Percentiles rank a stretch among this genome's conserved stretches.
Evolutionary conservation across 2,329 filamentous ascomycete genomes (phyloP).

Genomic region (Penicillium brevicompactum): DNA sequence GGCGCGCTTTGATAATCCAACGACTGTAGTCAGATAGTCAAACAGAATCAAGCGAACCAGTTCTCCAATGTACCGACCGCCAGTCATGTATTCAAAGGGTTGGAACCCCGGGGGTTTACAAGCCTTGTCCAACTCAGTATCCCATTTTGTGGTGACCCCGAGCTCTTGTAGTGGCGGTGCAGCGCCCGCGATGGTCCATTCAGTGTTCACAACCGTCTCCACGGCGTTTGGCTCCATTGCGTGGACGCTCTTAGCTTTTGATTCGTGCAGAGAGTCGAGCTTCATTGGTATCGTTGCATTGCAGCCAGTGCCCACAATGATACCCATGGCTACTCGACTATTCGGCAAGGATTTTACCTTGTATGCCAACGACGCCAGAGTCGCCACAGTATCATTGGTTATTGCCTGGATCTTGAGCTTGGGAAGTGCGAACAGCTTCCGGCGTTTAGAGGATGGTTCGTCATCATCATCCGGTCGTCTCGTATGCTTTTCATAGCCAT

Average conservation of each 20-base stretch:
- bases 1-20: constrained; percentile 37
- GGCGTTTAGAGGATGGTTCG: constrained; percentile 47
- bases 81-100: constrained; percentile 82
- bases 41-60: constrained; percentile 70
- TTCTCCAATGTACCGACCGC: constrained; percentile 76
- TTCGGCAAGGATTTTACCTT: constrained; percentile 62
- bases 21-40: constrained; percentile 60
- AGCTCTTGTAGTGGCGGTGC: constrained; percentile 64
- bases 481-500: constrained; percentile 57
- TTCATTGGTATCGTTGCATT: constrained; percentile 78
- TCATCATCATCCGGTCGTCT: constrained; percentile 39
- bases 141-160: constrained; percentile 69
- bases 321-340: constrained; percentile 72
- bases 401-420: constrained; percentile 73
- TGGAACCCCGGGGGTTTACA: constrained; percentile 76
- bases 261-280: constrained; percentile 62
- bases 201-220: constrained; percentile 78
- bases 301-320: constrained; percentile 79
- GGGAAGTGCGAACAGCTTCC: constrained; percentile 58
- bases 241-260: constrained; percentile 59
- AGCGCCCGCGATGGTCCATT: constrained; percentile 79
- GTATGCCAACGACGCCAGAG: constrained; percentile 75
- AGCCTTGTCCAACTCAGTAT: constrained; percentile 64
- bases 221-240: constrained; percentile 53
- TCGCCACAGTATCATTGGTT: constrained; percentile 79